Evolutionary conservation across 1,139 yeast species (phyloP).

Genomic region (Kodamaea anthophila): DNA sequence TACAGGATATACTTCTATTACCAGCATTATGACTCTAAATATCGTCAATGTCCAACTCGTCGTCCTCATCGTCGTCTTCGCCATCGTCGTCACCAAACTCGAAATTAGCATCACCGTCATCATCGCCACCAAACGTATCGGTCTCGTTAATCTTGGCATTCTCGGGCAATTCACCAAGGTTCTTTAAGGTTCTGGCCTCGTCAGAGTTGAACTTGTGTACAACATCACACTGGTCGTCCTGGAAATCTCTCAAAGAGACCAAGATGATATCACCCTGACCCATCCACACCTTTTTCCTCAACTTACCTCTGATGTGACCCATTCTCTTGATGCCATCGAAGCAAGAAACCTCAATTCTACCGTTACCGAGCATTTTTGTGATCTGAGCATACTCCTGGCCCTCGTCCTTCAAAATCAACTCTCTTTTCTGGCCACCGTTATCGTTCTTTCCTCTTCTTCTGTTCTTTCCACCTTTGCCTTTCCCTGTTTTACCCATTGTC

Average conservation of each 20-base stretch:
- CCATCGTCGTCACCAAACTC: slow-evolving; percentile 96
- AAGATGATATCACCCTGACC: slow-evolving; percentile 96
- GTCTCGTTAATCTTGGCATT: slow-evolving; percentile 96
- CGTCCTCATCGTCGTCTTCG: slow-evolving; percentile 62
- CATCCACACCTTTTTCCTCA: slow-evolving; percentile 99
- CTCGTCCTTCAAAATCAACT: slow-evolving; percentile 84
- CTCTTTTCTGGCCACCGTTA: slow-evolving; percentile 88
- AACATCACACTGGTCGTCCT: slow-evolving; percentile 97
- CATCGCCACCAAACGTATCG: slow-evolving; percentile 94
- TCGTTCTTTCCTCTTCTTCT: slow-evolving; percentile 99
- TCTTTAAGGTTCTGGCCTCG: slow-evolving; percentile 95
- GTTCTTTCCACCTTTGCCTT: slow-evolving; percentile 69
- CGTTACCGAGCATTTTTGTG: slow-evolving; percentile 97
- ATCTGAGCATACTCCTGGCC: slow-evolving; percentile 99
- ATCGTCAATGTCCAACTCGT: slow-evolving; percentile 77
- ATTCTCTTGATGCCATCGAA: slow-evolving; percentile 90
- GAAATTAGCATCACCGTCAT: slow-evolving; percentile 95
- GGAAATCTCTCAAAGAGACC: slow-evolving; percentile 96
- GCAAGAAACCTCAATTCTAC: slow-evolving; percentile 91
- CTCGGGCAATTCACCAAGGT: slow-evolving; percentile 94
- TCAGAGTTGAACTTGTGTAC: slow-evolving; percentile 95
- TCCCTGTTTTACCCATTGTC: slow-evolving; percentile 45
- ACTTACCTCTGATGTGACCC: slow-evolving; percentile 98
- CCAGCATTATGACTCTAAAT: slow-evolving; percentile 44
- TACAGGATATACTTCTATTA: slow-evolving; percentile 7